Evolutionary conservation across 2,329 filamentous ascomycete genomes (phyloP).

Genomic region (Curvularia lunata): DNA sequence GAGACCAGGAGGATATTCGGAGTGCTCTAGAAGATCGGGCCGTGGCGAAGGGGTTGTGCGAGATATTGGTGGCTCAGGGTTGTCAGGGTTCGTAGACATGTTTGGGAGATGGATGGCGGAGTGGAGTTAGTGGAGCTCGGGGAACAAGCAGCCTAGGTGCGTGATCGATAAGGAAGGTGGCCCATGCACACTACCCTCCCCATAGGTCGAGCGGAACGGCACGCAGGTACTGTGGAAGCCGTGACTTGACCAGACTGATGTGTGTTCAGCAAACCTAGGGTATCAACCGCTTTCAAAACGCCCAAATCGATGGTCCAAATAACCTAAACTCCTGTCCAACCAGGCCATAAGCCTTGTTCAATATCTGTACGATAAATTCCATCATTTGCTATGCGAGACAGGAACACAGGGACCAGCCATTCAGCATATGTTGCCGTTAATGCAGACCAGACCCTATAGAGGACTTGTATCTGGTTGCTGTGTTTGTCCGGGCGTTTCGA

Average conservation of each 20-base stretch:
- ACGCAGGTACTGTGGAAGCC: background rate
- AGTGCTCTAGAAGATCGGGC: conserved; percentile 31
- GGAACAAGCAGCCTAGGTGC: conserved; percentile 24
- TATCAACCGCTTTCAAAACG: conserved; percentile 33
- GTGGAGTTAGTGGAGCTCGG: conserved; percentile 33
- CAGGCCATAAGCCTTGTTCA: background rate
- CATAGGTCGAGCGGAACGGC: conserved; percentile 3
- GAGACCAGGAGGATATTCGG: conserved; percentile 33
- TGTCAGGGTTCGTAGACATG: conserved; percentile 40
- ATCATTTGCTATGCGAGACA: background rate
- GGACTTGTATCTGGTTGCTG: conserved; percentile 34
- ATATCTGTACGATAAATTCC: background rate
- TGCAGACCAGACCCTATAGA: background rate
- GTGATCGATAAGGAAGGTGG: conserved; percentile 30
- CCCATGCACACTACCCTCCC: conserved; percentile 31
- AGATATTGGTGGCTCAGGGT: conserved; percentile 24
- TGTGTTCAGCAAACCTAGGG: conserved; percentile 21
- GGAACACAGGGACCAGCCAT: background rate
- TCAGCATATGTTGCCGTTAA: background rate
- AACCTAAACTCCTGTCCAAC: background rate
- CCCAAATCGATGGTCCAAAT: conserved; percentile 14
- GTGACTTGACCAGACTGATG: background rate
- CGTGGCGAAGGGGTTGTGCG: conserved; percentile 33
- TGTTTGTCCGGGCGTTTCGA: conserved; percentile 18
- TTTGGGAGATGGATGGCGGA: conserved; percentile 24